Base-by-base conservation (phyloP, 768 basidiomycete genomes). In the Phlegmacium glaucopus region DNA sequence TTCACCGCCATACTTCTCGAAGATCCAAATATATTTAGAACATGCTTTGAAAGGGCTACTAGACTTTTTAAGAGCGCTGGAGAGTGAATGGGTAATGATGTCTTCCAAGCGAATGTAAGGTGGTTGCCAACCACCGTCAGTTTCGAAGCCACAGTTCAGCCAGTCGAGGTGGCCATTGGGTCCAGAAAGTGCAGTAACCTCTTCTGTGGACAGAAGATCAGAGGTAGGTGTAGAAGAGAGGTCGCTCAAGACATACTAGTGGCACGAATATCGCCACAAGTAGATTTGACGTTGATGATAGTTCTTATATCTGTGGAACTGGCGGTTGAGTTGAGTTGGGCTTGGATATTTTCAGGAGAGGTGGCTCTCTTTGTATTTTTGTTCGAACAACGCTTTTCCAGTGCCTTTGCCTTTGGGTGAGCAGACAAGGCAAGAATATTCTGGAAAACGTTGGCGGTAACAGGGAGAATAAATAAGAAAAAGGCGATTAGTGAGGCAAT, bases 161-260 rank as follows among this genome's bases (percentile, higher is more conserved):
- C 83, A 92, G 45, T 79, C 71, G 40, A 87, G 80, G 58, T 72
- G 62, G n/a, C 86, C 85, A 58, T 88, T 88, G 13, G 85, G 85
- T 13, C 87, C 87, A 34, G 68, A 66, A 18, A 70, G 65, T 6
- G 62, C 56, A 4, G 78, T 82, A 51, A 74, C 67, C 34, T 78
- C 48, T 56, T 56, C 84, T 87, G 57, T 37, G 44, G 44, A 44
- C 43, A 40, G 25, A 42, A 16, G 43, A 35, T 49, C 11, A 44
- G 43, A 11, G 25, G n/a, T 12, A 29, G 27, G 45, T 26, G 42
- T 1, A 26, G 44, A 26, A 22, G 8, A 50, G 35, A 47, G 11
- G 47, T 9, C 15, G 17, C 12, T 16, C 17, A 38, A 28, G 4
- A 48, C 61, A 41, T 46, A 78, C 82, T 55, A 3, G 75, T 76